Evolutionary conservation across 805 yeast species (phyloP).

Genomic region (Kurtzmaniella fragi): DNA sequence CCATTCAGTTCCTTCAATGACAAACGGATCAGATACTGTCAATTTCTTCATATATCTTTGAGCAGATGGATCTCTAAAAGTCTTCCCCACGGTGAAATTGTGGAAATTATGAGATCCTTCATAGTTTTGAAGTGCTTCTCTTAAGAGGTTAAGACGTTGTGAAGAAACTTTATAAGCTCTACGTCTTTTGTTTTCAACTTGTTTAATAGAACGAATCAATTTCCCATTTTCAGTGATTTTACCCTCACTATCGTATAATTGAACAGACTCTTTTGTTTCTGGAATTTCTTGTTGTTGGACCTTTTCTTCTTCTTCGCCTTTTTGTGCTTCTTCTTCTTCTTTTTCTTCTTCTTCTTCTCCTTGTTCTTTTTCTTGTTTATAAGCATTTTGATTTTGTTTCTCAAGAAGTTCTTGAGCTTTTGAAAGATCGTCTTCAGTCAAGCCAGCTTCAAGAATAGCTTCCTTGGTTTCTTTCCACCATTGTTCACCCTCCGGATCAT

Average conservation of each 20-base stretch:
- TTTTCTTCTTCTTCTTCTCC: no score
- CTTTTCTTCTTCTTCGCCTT: no score
- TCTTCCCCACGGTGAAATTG: slow-evolving; percentile 79
- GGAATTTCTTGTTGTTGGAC: neutral
- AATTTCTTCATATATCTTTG: slow-evolving; percentile 76
- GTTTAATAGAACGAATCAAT: slow-evolving; percentile 49
- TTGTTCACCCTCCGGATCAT: slow-evolving; percentile 61
- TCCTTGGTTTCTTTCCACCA: slow-evolving; percentile 60
- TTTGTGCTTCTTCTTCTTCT: no score
- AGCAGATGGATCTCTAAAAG: slow-evolving; percentile 80
- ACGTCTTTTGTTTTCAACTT: slow-evolving; percentile 61
- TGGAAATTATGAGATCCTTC: slow-evolving; percentile 91
- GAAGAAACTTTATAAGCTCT: slow-evolving; percentile 62
- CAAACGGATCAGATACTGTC: slow-evolving; percentile 80
- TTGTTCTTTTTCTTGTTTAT: no score
- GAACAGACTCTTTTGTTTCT: slow-evolving; percentile 5
- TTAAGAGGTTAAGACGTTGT: slow-evolving; percentile 57
- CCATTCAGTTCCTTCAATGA: slow-evolving; percentile 95
- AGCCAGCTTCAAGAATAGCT: slow-evolving; percentile 18
- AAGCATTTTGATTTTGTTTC: slow-evolving; percentile 12
- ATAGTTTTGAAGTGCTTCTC: slow-evolving; percentile 66
- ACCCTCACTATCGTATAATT: slow-evolving; percentile 31
- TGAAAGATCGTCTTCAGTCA: slow-evolving; percentile 20
- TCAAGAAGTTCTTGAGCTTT: slow-evolving; percentile 30
- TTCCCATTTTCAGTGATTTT: slow-evolving; percentile 28